Base-by-base conservation (phyloP, 306 rosid genomes). In the Mucuna pruriens region DNA sequence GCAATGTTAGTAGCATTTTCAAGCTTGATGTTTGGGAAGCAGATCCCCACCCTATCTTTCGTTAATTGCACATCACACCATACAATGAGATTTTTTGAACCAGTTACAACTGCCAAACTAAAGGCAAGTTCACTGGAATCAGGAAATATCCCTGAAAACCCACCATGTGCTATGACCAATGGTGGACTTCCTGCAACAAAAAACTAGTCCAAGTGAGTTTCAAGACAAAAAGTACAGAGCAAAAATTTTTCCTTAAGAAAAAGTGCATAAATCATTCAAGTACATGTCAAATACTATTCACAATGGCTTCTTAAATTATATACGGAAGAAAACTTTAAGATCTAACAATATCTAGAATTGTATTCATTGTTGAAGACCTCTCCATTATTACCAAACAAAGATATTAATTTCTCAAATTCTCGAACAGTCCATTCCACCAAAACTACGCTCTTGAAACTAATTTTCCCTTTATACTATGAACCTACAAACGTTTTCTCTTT, bases 1-100 rank as follows among this genome's bases (percentile, higher is more conserved):
- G 0, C 0, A 45, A 87, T 83, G 67, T 73, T 6, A 29, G 93
- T 76, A 78, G 82, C 64, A 70, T 88, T 93, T 13, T 85, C 88
- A 63, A 95, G 89, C 31, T 46, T 84, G 75, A 88, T 23, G 77
- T 89, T 83, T 2, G 93, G 92, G 67, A 85, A 0, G 84, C 99
- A 95, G 83, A 95, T 88, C 82, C 97, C 97, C 65, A 6, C 81
- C 13, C 13, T 80, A 74, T 95, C 97, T 80, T 89, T 87, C 3
- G 95, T 92, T 71, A 95, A 84, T 80, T 95, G 95, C 73, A 92
- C 94, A 45, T 95, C 97, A 63, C 99, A 95, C 95, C 97, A 95
- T 17, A 81, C 20, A 77, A 86, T 26, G 57, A 75, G 74, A 36
- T 84, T 52, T 1, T 64, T 44, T 7, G 84, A 39, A 33, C 98